A percentile compares a stretch with the other conserved stretches of the same genome.
These are phyloP conservation scores for Naegleria fowleri DNA, from an alignment of 208 protist species.

Conservation along the genomic window DNA sequence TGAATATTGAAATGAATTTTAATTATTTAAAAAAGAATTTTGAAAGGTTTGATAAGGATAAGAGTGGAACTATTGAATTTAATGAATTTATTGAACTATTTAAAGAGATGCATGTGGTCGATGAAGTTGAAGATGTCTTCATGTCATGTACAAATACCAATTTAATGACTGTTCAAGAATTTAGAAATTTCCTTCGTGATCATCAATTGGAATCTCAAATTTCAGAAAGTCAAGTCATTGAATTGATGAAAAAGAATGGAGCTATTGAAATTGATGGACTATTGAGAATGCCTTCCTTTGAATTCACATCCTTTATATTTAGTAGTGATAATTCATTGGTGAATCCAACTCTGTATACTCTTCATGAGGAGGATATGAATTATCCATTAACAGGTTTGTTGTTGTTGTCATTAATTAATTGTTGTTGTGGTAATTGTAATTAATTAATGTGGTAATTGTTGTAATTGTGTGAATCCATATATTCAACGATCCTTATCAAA, in stretches of 20 bases:
- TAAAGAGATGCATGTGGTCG: neutral
- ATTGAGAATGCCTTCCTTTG: neutral
- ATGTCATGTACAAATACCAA: conserved; percentile 10
- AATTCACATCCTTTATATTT: conserved; percentile 24
- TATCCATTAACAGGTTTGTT: conserved; percentile 50
- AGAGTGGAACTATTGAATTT: conserved; percentile 17
- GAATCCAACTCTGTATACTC: conserved; percentile 29
- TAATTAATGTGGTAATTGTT: too few relatives aligned
- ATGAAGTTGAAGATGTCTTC: neutral
- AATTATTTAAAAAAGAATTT: neutral
- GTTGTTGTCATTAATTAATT: too few relatives aligned
- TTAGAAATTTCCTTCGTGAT: conserved; percentile 39
- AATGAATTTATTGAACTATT: conserved; percentile 22
- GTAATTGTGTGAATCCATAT: too few relatives aligned
- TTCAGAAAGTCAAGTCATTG: neutral
- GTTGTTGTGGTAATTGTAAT: too few relatives aligned
- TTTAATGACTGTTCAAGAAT: conserved; percentile 18
- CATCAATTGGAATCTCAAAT: conserved; percentile 32
- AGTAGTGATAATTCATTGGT: conserved; percentile 5
- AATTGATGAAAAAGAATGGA: neutral
- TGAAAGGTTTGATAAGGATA: neutral
- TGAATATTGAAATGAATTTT: neutral
- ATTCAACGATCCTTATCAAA: too few relatives aligned
- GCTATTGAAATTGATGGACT: neutral
- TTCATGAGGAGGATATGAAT: conserved; percentile 59